Evolutionary conservation across 139 green algal genomes (phyloP), one percentile per base, ranked within the genome.

Genomic region (Picochlorum sp.): DNA sequence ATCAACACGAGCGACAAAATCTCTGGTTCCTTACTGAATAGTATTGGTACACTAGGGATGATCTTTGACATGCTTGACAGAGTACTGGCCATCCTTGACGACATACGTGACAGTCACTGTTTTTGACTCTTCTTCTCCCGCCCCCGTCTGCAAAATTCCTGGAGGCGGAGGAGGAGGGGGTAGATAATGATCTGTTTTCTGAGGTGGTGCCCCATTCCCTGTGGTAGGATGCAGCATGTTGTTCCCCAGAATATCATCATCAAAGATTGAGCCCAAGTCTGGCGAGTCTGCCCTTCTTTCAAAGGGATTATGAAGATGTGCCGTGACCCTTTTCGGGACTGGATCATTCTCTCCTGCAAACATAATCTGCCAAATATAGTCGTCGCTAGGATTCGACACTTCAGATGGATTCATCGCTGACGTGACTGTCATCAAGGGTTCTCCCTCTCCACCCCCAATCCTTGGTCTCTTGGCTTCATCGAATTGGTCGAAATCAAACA

Each of bases 401-500:
- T 77, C 71, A 44, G 38, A 38, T 3, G 71, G 71, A 28, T 62
- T 63, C 71, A 77, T 73, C 15, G 64, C 46, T 14, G 71, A 67
- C 24, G 64, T 77, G 1, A 77, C 58, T 3, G 71, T 77, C 5
- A 77, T 58, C 47, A 77, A 49, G 3, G 71, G 71, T 28, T 61
- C 71, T 30, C 24, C 32, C 4, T 34, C 49, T 57, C 30, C 15
- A 11, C 52, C 30, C 14, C 18, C 20, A 45, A 56, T 15, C 61
- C 58, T 51, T 5, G 56, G 38, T 30, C 56, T 45, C 21, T 47
- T 52, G 41, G 32, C 58, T 16, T 20, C 44, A 49, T 76, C 70
- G 54, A 76, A 76, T 59, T 77, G 71, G 47, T 77, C 71, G 41
- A 77, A 77, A 50, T 77, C 71, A 68, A 77, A 77, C 16, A 77